phyloP scores from a whole-genome alignment of 2,329 filamentous ascomycete genomes.

The Rasamsonia emersonii region DNA sequence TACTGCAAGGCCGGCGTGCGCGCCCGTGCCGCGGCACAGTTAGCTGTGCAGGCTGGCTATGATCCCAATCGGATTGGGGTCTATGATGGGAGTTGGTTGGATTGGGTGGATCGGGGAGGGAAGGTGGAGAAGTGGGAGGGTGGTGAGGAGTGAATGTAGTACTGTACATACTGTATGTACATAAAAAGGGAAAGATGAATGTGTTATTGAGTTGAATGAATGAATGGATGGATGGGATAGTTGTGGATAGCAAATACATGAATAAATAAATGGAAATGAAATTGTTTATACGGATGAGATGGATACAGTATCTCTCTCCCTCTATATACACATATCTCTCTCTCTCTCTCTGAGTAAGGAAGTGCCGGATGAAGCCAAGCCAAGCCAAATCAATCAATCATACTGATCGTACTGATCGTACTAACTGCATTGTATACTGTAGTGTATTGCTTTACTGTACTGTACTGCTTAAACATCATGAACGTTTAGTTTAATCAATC shows the following conservation, averaged over 20 bases:
- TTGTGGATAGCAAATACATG: no score
- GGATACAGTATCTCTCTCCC: not conserved
- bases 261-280: conserved; percentile 1
- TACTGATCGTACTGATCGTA: no score
- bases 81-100: conserved; percentile 50
- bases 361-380: no score
- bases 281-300: not conserved
- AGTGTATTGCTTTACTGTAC: not conserved
- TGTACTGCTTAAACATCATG: not conserved
- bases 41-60: conserved; percentile 74
- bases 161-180: conserved; percentile 2
- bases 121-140: conserved; percentile 43
- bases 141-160: conserved; percentile 12
- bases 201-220: not conserved
- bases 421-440: not conserved
- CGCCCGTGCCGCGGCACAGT: conserved; percentile 63
- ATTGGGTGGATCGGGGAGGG: conserved; percentile 72
- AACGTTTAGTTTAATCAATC: not conserved
- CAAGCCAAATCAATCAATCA: no score
- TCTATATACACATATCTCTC: not conserved
- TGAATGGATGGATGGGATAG: not conserved
- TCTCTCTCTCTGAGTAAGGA: no score
- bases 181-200: conserved; percentile 1
- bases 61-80: conserved; percentile 49
- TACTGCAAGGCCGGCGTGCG: conserved; percentile 92